A percentile compares a stretch with the other conserved stretches of the same genome.
Conservation (phyloP, 495 filamentous ascomycete species). For the Xylaria longipes region DNA sequence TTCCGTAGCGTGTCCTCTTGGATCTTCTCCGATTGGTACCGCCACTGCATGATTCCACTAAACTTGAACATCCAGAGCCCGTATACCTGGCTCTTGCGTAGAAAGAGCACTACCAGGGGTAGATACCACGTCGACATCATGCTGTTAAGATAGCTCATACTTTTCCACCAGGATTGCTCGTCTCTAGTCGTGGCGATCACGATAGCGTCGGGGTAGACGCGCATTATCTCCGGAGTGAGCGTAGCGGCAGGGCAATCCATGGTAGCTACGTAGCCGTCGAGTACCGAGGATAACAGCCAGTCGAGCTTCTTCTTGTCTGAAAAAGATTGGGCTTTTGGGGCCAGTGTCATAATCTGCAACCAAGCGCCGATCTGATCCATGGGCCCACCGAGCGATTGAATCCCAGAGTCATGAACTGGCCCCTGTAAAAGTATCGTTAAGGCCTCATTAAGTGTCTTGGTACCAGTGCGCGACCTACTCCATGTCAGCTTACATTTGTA, state of each 20-base stretch:
- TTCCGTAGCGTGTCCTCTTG: conserved; percentile 39
- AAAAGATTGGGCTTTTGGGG: conserved; percentile 37
- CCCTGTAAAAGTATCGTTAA: conserved; percentile 40
- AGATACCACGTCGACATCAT: conserved; percentile 43
- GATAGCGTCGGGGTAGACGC: conserved; percentile 46
- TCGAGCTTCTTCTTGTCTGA: conserved; percentile 42
- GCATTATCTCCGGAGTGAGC: conserved; percentile 46
- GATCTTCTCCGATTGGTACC: conserved; percentile 39
- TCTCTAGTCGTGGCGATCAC: conserved; percentile 46
- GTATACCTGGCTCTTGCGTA: conserved; percentile 39
- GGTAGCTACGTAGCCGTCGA: conserved; percentile 47
- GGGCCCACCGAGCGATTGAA: conserved; percentile 39
- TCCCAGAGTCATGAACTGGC: conserved; percentile 42
- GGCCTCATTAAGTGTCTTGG: conserved; percentile 43
- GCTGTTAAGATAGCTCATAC: conserved; percentile 39
- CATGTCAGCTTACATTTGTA: conserved; percentile 26
- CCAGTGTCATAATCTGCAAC: conserved; percentile 42
- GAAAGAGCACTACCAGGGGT: conserved; percentile 39
- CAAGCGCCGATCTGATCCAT: conserved; percentile 38
- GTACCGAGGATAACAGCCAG: conserved; percentile 40
- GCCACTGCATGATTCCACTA: conserved; percentile 39
- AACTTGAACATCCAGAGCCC: conserved; percentile 40
- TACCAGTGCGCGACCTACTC: conserved; percentile 42
- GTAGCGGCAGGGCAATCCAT: conserved; percentile 45
- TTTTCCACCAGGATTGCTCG: conserved; percentile 42